Conservation (phyloP, 371 early-diverging fungal species). For the Actinomortierella ambigua region DNA sequence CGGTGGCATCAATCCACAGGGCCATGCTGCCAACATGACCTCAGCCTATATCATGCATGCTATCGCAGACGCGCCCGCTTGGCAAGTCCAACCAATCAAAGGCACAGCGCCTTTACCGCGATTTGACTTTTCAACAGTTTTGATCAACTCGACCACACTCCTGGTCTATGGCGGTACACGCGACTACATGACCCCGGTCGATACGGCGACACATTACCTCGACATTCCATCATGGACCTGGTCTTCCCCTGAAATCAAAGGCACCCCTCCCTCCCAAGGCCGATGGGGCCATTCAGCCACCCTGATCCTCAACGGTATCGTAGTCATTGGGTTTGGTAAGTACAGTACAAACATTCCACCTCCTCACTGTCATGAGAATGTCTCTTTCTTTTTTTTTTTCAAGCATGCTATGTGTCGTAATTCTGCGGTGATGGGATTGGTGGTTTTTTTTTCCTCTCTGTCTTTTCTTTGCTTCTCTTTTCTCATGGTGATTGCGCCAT, state of each 20-base stretch:
- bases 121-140: slow-evolving; percentile 36
- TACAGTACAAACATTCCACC: too few relatives aligned
- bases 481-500: too few relatives aligned
- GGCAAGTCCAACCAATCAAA: slow-evolving; percentile 12
- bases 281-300: slow-evolving; percentile 44
- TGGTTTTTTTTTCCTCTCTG: too few relatives aligned
- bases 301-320: slow-evolving; percentile 27
- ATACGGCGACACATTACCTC: slow-evolving; percentile 27
- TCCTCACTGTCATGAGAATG: too few relatives aligned
- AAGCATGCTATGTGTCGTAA: too few relatives aligned
- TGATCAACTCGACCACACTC: slow-evolving; percentile 35
- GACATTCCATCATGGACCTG: slow-evolving; percentile 33
- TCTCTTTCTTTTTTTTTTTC: too few relatives aligned
- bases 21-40: slow-evolving; percentile 22
- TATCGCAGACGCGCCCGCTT: slow-evolving; percentile 13
- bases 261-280: slow-evolving; percentile 21
- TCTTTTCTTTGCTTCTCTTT: too few relatives aligned
- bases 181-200: slow-evolving; percentile 18
- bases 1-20: slow-evolving; percentile 28
- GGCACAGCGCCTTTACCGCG: slow-evolving; percentile 37
- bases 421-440: too few relatives aligned
- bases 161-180: slow-evolving; percentile 38
- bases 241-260: slow-evolving; percentile 25
- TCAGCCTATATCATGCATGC: slow-evolving; percentile 29
- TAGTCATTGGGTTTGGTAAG: slow-evolving; percentile 40